A percentile compares a stretch with the other conserved stretches of the same genome.
Evolutionary conservation across 2,329 filamentous ascomycete species (phyloP).

Genomic region (Cladosporium velox): DNA sequence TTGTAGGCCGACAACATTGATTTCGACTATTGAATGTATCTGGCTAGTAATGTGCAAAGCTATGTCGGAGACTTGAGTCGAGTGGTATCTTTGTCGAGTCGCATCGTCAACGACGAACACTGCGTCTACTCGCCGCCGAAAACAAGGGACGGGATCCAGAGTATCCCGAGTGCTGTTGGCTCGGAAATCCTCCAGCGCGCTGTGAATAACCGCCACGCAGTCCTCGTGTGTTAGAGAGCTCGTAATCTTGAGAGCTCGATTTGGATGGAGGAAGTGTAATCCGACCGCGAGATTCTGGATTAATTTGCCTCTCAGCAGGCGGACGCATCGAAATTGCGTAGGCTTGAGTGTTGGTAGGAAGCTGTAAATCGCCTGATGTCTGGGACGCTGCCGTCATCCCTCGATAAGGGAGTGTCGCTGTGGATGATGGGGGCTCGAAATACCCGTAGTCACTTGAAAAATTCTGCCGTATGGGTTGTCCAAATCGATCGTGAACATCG

Average conservation of each 20-base stretch:
- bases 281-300: conserved; percentile 19
- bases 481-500: not conserved
- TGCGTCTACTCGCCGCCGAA: conserved; percentile 28
- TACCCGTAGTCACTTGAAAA: not conserved
- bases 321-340: not conserved
- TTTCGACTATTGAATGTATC: not conserved
- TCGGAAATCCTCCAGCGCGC: conserved; percentile 8
- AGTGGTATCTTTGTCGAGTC: not conserved
- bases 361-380: not conserved
- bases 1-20: not conserved
- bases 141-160: conserved; percentile 21
- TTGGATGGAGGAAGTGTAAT: conserved; percentile 25
- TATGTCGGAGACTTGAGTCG: not conserved
- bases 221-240: conserved; percentile 31
- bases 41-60: not conserved
- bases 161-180: conserved; percentile 14
- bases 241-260: conserved; percentile 18
- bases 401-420: not conserved
- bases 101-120: conserved; percentile 25
- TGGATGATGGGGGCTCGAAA: not conserved
- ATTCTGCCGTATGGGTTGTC: not conserved
- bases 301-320: not conserved
- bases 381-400: not conserved
- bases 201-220: conserved; percentile 29
- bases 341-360: not conserved